Base-by-base conservation (phyloP, 148 eudicot genomes). In the Dianthus caryophyllus region DNA sequence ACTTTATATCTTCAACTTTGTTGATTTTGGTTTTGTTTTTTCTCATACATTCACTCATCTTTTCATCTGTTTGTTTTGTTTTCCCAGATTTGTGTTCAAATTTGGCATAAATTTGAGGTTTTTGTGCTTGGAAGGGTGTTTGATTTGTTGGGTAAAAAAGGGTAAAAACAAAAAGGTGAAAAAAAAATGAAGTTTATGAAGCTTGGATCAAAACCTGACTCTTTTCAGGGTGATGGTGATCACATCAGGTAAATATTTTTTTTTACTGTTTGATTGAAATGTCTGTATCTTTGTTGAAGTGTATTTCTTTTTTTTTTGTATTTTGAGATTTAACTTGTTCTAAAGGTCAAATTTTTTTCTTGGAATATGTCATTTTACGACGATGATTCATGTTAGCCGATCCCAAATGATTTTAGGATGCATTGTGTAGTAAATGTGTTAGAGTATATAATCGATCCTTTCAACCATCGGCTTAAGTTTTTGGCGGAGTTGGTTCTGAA, bases 161-260 rank as follows among this genome's bases (percentile, higher is more conserved):
- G 60, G 43, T 14, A 30, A 41, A 31, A 29, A 9, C 17, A 10
- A 64, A 56, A 41, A 54, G 58, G 69, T 51, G 46, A 22, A 61
- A 58, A 56, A 70, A 84, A 81, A 66, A 89, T 89, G 96, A 89
- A 89, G 87, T 89, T 86, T 67, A 89, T 89, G 96, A 89, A 89
- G 70, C 89, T 89, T 74, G 96, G 96, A 81, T 89, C 96, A 66
- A 89, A 89, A 67, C 84, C 88, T 77, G 96, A 89, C 75, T 75
- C 83, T 24, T 86, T 89, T 72, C 89, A 86, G 84, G 81, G 81
- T 50, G 86, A 89, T 66, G 96, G 89, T 48, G 96, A 89, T 74
- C 83, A 81, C 68, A 77, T 81, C 64, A 89, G 96, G 96, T 89
- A 6, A 25, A n/a, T 36, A 4, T 22, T 71, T 5, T 53, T 44